Evolutionary conservation across 2,329 filamentous ascomycete species (phyloP), one percentile per base, ranked within the genome.

Genomic region (Xenosphaeropsis pyriputrescens): DNA sequence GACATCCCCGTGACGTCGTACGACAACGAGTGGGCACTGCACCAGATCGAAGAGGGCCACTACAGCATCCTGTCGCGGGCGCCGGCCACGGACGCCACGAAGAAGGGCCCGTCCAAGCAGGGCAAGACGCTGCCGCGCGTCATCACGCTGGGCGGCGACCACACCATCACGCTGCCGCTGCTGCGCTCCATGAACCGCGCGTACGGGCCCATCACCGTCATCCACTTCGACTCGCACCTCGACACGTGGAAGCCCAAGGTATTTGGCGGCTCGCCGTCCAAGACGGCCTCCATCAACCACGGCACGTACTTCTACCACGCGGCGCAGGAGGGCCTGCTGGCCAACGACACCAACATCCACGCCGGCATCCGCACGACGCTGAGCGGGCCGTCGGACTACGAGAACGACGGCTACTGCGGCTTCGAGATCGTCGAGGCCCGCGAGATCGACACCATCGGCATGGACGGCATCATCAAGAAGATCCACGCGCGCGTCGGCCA

Each of bases 251-350:
- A 72, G 41, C 85, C 85, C 32, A 89, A 89, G 55, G 85, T 91
- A 18, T 93, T 93, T 49, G 85, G 85, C 38, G 85, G 84, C 19
- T 77, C 81, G 0, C 84, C 85, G 0, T 81, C 74, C 18, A 71
- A 86, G 43, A 72, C 77, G 30, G 84, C 85, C 15, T 69, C 69
- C 45, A 78, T 93, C 61, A 93, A 91, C 61, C 83, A 91, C 60
- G 85, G 85, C 32, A 91, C 84, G 1, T 91, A 91, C 63, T 93
- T 93, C 61, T 91, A 79, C 61, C 82, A 89, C 54, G 85, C 84
- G 0, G 62, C 79, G 1, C 72, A 77, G 59, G 83, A 91, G 55
- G 85, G 85, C 2, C 65, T 91, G 13, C 65, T 93, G 15, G 68
- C 68, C 44, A 93, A 91, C 53, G 81, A 91, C 62, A 80, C 74